Conservation (phyloP, 2,329 filamentous ascomycete genomes). For the Fusarium buxicola region DNA sequence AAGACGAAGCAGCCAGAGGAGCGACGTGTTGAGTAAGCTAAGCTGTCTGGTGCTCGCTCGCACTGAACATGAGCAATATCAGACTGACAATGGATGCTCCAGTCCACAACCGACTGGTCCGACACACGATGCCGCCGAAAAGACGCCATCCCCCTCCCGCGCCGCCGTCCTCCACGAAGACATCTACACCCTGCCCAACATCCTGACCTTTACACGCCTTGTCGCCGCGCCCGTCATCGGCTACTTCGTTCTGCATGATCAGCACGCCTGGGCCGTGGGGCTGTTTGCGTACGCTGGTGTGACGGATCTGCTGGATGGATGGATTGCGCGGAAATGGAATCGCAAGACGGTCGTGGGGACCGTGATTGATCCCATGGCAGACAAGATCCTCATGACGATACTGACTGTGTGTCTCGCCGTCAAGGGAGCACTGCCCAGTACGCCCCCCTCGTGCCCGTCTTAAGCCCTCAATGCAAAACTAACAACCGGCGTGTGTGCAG, state of each 20-base stretch:
- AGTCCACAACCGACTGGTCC: slow-evolving; percentile 15
- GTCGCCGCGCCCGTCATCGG: slow-evolving; percentile 85
- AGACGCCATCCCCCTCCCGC: slow-evolving; percentile 3
- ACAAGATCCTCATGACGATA: slow-evolving; percentile 96
- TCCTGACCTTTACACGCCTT: slow-evolving; percentile 89
- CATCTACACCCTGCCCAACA: slow-evolving; percentile 96
- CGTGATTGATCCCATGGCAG: slow-evolving; percentile 95
- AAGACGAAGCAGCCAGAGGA: slow-evolving; percentile 27
- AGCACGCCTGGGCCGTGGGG: slow-evolving; percentile 80
- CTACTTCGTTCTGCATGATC: slow-evolving; percentile 87
- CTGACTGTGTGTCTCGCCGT: slow-evolving; percentile 86
- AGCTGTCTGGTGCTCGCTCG: neutral
- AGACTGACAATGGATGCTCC: slow-evolving; percentile 5
- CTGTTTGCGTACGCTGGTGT: slow-evolving; percentile 94
- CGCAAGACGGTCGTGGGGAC: slow-evolving; percentile 94
- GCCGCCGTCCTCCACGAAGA: slow-evolving; percentile 71
- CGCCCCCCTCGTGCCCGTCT: slow-evolving; percentile 47
- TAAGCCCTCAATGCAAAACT: neutral
- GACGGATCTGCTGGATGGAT: slow-evolving; percentile 93
- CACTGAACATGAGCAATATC: neutral
- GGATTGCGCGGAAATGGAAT: slow-evolving; percentile 89
- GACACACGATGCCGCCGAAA: slow-evolving; percentile 1
- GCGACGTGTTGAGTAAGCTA: slow-evolving; percentile 12
- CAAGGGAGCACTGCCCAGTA: slow-evolving; percentile 84
- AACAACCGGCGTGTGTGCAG: slow-evolving; percentile 53